Percentiles rank a stretch among this genome's conserved stretches.
Conservation (phyloP, 2,329 filamentous ascomycete species). For the Dactylellina haptotyla region DNA sequence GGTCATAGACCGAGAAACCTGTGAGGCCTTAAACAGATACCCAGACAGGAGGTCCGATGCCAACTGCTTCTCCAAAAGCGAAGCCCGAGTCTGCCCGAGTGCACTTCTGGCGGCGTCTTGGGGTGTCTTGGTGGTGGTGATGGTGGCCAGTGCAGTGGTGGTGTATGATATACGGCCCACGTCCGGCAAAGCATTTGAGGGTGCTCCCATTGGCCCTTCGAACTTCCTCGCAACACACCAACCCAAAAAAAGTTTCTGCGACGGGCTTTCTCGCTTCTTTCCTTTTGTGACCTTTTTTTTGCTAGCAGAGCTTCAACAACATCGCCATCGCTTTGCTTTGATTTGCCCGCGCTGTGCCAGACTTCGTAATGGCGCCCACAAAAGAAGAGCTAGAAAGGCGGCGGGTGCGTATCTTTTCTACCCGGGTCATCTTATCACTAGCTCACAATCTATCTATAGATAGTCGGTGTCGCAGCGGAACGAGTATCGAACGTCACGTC, state of each 20-base stretch:
- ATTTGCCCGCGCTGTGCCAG: not conserved
- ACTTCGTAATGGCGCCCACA: conserved; percentile 64
- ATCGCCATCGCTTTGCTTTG: conserved; percentile 6
- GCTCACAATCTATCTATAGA: conserved; percentile 65
- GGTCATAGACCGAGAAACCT: conserved; percentile 23
- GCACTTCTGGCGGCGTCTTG: conserved; percentile 3
- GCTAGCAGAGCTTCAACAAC: not conserved
- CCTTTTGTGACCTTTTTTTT: not conserved
- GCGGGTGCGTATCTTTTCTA: conserved; percentile 65
- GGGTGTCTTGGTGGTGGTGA: too few species aligned
- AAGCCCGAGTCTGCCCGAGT: conserved; percentile 46
- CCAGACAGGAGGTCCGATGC: not conserved
- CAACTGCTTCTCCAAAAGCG: conserved; percentile 7
- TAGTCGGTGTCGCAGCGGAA: conserved; percentile 86
- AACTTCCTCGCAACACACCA: conserved; percentile 21
- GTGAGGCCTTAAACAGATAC: not conserved
- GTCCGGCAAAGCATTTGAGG: conserved; percentile 32
- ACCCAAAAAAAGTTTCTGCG: conserved; percentile 54
- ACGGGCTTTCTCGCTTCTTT: not conserved
- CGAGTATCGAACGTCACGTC: conserved; percentile 89
- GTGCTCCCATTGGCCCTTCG: conserved; percentile 32
- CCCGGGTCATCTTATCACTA: not conserved
- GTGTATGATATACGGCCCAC: too few species aligned
- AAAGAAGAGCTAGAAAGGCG: conserved; percentile 71
- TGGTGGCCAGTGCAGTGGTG: too few species aligned